These are phyloP conservation scores for Geopyxis carbonaria DNA, from an alignment of 495 filamentous ascomycete species.

Conservation along the genomic window DNA sequence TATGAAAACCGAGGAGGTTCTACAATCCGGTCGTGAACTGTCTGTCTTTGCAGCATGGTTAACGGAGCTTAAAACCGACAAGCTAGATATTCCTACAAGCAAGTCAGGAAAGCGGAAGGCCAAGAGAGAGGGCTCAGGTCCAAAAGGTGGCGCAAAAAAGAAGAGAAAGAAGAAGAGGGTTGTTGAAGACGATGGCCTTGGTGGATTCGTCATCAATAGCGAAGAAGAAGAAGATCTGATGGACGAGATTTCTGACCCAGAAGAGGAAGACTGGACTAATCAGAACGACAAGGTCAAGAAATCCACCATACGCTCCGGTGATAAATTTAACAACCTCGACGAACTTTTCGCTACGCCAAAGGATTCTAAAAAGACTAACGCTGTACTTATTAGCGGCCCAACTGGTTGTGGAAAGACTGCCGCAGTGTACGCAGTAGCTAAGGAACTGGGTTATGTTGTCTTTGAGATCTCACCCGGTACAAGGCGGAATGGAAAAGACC, in stretches of 20 bases:
- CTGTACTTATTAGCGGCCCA: slow-evolving; percentile 75
- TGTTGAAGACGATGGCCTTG: slow-evolving; percentile 50
- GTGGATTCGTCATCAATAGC: slow-evolving; percentile 72
- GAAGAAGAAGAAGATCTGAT: slow-evolving; percentile 66
- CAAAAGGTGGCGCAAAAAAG: too few species aligned
- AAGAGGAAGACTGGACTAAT: slow-evolving; percentile 35
- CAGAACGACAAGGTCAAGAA: slow-evolving; percentile 32
- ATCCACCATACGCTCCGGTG: slow-evolving; percentile 47
- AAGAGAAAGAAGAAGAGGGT: slow-evolving; percentile 54
- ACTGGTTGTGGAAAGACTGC: slow-evolving; percentile 87
- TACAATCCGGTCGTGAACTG: slow-evolving; percentile 54
- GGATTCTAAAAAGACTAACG: slow-evolving; percentile 35
- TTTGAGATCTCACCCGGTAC: slow-evolving; percentile 84
- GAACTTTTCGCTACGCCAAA: slow-evolving; percentile 28
- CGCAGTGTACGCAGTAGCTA: slow-evolving; percentile 82
- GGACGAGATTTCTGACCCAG: slow-evolving; percentile 50
- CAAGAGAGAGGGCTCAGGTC: slow-evolving; percentile 28
- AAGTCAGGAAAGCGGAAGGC: slow-evolving; percentile 24
- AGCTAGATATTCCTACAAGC: slow-evolving; percentile 36
- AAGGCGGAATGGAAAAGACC: slow-evolving; percentile 72
- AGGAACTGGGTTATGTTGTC: slow-evolving; percentile 83
- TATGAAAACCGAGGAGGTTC: slow-evolving; percentile 44
- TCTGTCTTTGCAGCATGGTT: slow-evolving; percentile 73
- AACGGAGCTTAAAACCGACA: slow-evolving; percentile 49
- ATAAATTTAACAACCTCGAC: slow-evolving; percentile 26